Evolutionary conservation across 768 basidiomycete genomes (phyloP), one percentile per base, ranked within the genome.

Genomic region (Boletellus ananiceps): DNA sequence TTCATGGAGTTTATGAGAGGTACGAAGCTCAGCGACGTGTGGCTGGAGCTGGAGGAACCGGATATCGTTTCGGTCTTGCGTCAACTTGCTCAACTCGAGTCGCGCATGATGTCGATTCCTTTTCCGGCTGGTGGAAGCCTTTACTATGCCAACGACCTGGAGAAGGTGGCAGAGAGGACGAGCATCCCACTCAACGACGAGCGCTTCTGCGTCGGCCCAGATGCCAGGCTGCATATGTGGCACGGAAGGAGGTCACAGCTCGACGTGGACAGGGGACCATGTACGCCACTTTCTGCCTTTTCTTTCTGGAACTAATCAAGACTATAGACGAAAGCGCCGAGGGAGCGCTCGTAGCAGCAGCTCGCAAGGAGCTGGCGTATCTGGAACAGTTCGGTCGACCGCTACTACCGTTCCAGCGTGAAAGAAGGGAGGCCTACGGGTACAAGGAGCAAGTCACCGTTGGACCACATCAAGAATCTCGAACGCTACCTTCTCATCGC

Each of bases 81-180:
- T 25, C 38, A 50, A 27, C 49, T 40, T 18, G 33, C 32, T 36
- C 4, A 46, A 21, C 39, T 45, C 35, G 49, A 50, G 25, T 45
- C 49, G 5, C 13, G n/a, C 8, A 40, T 50, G 49, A 50, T 45
- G 49, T 50, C 43, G 7, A 40, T 40, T 15, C 1, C 38, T 40
- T 45, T 50, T 16, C 38, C 42, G 5, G 49, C 44, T 18, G 49
- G 44, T 13, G 39, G 49, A 16, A 45, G 44, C 39, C 44, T 50
- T 0, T 45, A 45, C 33, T 46, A 40, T 36, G 11, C 38, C 1
- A 3, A 31, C 5, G 49, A 50, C 33, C 4, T 45, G 14, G 44
- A 40, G 25, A 46, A 40, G 12, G 25, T 23, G 15, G 33, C 44
- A 5, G 23, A 33, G 38, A 13, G 38, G 21, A 2, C 18, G 32